Evolutionary conservation across 345 rosid genomes (phyloP).

Genomic region (Trapa bicornis): DNA sequence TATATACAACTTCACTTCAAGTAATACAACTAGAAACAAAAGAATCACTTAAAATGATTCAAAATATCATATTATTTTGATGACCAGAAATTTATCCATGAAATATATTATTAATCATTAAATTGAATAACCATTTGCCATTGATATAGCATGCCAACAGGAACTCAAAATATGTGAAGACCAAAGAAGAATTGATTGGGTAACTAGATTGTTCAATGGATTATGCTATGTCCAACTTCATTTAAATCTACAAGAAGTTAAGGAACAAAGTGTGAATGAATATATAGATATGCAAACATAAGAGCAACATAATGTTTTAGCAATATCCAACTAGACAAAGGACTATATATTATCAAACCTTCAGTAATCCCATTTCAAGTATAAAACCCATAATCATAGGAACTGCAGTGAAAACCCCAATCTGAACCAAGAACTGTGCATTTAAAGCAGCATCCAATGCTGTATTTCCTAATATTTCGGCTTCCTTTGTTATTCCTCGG

Average conservation of each 20-base stretch:
- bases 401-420: slow-evolving; percentile 93
- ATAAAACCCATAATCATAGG: slow-evolving; percentile 99
- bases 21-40: too few species aligned
- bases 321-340: background rate
- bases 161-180: too few species aligned
- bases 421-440: slow-evolving; percentile 95
- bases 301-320: background rate
- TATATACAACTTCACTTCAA: too few species aligned
- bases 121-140: too few species aligned
- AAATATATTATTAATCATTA: too few species aligned
- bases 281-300: background rate
- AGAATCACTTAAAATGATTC: too few species aligned
- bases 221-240: background rate
- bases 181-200: background rate
- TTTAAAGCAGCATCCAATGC: slow-evolving; percentile 86
- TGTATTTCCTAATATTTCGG: slow-evolving; percentile 53
- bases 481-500: slow-evolving; percentile 34
- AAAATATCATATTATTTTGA: too few species aligned
- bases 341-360: slow-evolving; percentile 37
- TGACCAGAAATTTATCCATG: too few species aligned
- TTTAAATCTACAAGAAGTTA: background rate
- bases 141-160: too few species aligned
- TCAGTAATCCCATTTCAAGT: slow-evolving; percentile 78
- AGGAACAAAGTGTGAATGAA: background rate
- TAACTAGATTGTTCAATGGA: background rate